Base-by-base conservation (phyloP, 768 basidiomycete species). In the Serendipita indica region DNA sequence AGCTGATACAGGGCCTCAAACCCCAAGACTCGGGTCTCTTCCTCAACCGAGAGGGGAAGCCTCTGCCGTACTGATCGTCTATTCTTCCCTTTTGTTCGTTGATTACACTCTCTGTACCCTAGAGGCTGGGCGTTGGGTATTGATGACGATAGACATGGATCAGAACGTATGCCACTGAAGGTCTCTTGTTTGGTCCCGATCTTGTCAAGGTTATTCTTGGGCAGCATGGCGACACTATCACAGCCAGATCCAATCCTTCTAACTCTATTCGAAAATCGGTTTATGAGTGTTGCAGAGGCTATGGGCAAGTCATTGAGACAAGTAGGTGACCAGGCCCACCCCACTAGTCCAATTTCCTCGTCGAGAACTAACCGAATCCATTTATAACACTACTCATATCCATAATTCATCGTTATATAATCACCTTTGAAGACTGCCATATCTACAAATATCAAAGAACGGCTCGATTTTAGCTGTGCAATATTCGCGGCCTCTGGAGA, bases 201-300 rank as follows among this genome's bases (percentile, higher is more conserved):
- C 13, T 39, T 39, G 13, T 12, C 37, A 39, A 12, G 18, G 13
- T 39, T 13, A 39, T 39, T 39, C 13, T 39, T 18, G 18, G 37
- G 18, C 16, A 1, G 22, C 45, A 46, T 22, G 27, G 22, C 22
- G 45, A 52, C 22, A 3, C 22, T 37, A 10, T 5, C 32, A 41
- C 22, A 61, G 49, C 83, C 88, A 10, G 91, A 94, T 68, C 87
- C 89, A 0, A 89, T 93, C 63, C 73, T 91, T 30, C 75, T 96
- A 45, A 89, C 90, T 1, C 79, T 98, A 57, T 97, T 96, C 65
- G 88, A 90, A 10, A 93, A 96, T 66, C 86, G 93, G 41, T 93
- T 97, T 73, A 97, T 97, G 93, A 88, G 88, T 65, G 89, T 97
- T 18, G 91, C 91, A 6, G 91, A 94, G 68, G 91, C 91, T 7